Evolutionary conservation across 352 stramenopile genomes (phyloP).

Genomic region (Phytophthora colocasiae): DNA sequence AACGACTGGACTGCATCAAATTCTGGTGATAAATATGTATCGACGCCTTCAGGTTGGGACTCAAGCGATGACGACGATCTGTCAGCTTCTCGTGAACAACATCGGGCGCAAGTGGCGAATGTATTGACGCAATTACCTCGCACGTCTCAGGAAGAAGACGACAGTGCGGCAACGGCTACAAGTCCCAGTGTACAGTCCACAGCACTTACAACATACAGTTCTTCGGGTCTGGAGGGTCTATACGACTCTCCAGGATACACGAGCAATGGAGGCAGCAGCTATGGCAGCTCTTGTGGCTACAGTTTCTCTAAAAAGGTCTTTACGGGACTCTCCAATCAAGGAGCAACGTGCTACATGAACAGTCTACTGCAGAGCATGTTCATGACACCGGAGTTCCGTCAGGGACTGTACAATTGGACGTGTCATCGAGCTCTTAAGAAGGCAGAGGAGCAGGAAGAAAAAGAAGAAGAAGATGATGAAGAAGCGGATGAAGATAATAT

Average conservation of each 20-base stretch:
- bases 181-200: slow-evolving; percentile 47
- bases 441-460: slow-evolving; percentile 15
- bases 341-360: slow-evolving; percentile 96
- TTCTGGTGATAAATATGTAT: neutral
- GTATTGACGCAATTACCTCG: slow-evolving; percentile 46
- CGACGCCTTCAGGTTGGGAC: slow-evolving; percentile 13
- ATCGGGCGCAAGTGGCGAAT: slow-evolving; percentile 38
- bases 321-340: slow-evolving; percentile 90
- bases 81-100: slow-evolving; percentile 27
- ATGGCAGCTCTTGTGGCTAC: slow-evolving; percentile 32
- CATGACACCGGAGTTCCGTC: slow-evolving; percentile 89
- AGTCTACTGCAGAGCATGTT: slow-evolving; percentile 93
- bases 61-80: slow-evolving; percentile 36
- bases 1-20: too few relatives aligned
- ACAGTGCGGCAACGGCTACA: slow-evolving; percentile 11
- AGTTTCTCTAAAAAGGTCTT: slow-evolving; percentile 48
- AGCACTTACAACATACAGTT: slow-evolving; percentile 56
- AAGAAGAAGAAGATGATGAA: slow-evolving; percentile 45
- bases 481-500: slow-evolving; percentile 83
- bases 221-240: slow-evolving; percentile 52
- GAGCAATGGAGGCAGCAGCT: slow-evolving; percentile 40
- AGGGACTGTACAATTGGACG: slow-evolving; percentile 80
- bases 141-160: slow-evolving; percentile 16
- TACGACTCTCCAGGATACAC: slow-evolving; percentile 59
- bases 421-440: slow-evolving; percentile 21